A percentile compares a stretch with the other conserved stretches of the same genome.
phyloP scores from a whole-genome alignment of 768 basidiomycete genomes.

The Lactarius sp. region DNA sequence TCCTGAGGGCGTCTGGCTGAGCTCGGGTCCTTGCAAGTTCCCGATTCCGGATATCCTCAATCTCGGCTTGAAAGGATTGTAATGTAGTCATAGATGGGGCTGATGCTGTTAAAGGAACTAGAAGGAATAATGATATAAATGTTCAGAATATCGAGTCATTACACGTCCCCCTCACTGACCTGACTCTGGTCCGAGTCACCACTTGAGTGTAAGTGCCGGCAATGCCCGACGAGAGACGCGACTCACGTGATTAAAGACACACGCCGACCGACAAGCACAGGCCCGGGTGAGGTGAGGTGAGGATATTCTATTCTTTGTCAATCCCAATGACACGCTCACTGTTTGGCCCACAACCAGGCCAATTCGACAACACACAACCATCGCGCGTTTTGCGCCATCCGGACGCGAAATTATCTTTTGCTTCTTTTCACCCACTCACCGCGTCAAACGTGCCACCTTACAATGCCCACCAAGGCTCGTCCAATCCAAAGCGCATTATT shows the following conservation, averaged over 20 bases:
- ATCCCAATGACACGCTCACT: constrained; percentile 10
- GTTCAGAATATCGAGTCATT: constrained; percentile 12
- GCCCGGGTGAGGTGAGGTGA: background rate
- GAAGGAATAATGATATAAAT: constrained; percentile 7
- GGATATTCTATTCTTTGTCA: background rate
- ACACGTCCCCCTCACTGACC: background rate
- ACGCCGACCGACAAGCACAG: background rate
- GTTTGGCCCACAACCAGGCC: constrained; percentile 52
- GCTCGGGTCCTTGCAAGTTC: constrained; percentile 61
- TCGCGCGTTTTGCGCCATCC: constrained; percentile 56
- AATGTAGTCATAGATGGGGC: constrained; percentile 34
- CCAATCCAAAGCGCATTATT: constrained; percentile 65
- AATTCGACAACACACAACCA: constrained; percentile 59
- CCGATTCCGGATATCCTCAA: constrained; percentile 67
- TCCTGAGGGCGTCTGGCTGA: constrained; percentile 24
- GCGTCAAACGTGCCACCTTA: constrained; percentile 30
- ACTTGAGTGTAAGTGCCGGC: too few species aligned
- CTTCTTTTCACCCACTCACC: constrained; percentile 65
- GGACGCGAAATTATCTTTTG: constrained; percentile 61
- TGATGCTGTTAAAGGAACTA: background rate
- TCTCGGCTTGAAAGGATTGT: constrained; percentile 67
- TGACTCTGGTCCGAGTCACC: background rate
- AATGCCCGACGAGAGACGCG: background rate
- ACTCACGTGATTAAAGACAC: background rate
- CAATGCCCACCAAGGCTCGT: constrained; percentile 36